Base-by-base conservation (phyloP, 305 asterid genomes). In the Ilex paraguariensis region DNA sequence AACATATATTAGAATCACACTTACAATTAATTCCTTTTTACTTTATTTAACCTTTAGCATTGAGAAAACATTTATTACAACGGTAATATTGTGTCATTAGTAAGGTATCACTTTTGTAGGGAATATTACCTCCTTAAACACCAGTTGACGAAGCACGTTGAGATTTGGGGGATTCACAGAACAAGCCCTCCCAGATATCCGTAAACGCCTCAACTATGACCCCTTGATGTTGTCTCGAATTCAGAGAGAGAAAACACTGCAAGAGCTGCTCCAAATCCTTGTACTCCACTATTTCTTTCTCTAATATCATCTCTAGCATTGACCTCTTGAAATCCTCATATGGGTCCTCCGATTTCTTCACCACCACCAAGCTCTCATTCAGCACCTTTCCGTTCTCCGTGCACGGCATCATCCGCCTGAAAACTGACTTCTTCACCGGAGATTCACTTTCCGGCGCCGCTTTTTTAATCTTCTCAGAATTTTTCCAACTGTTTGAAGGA, bases 261-360 rank as follows among this genome's bases (percentile, higher is more conserved):
- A 86, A 73, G n/a, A 87, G 94, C 74, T 80, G 74, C 53, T 84
- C 95, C 70, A 89, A 57, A 52, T 87, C 94, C 53, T 61, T 68
- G 1, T 72, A 79, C 64, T 81, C 95, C 62, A 79, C 81, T 6
- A 83, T 81, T 68, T 84, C 74, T 61, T 85, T 87, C 70, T 85
- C 94, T 65, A 80, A 6, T 56, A 84, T 83, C 95, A 87, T 87
- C 65, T 89, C 97, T 73, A 64, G 21, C 93, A 89, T 89, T 3
- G 95, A 87, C 31, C 64, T 84, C 91, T 79, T 89, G 82, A 89
- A 89, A 80, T 87, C 97, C 67, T 83, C 70, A 30, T 64, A 75
- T 3, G 97, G 97, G 45, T 85, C 82, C 14, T 39, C 74, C 2
- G 95, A 87, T 68, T 60, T 80, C 88, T 89, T 87, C 82, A 77